Evolutionary conservation across 2,329 filamentous ascomycete species (phyloP), one percentile per base, ranked within the genome.

Genomic region (Dactylellina parvicollis): DNA sequence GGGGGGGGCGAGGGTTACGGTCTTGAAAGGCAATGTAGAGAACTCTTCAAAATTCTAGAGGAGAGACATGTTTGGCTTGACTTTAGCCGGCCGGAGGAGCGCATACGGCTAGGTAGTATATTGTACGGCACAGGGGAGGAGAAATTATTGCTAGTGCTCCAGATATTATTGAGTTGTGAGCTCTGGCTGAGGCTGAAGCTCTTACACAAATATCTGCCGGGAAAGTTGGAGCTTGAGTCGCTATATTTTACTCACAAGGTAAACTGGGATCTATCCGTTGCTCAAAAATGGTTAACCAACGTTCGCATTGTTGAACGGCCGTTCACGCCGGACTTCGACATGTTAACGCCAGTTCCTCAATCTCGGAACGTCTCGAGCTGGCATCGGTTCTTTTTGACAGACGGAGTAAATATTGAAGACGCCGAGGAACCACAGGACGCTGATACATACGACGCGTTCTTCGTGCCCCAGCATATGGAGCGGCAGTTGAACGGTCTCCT

Each of bases 41-140:
- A 87, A 2, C 81, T 92, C 16, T 84, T 92, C 47, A 87, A 87
- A 78, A 85, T 89, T 8, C 83, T 92, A 46, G 86, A 85, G 0
- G 82, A 86, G 5, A 84, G 87, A 60, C 88, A 89, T 64, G 85
- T 90, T 47, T 92, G 90, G 90, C 85, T 90, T 56, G 89, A 92
- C 79, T 90, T 92, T 75, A 89, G 88, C 18, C 84, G 88, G 30
- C 87, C 92, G 4, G 89, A 92, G 78, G 92, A 89, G 89, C 85
- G 90, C 36, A 89, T 92, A 67, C 84, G 89, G 10, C 82, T 92
- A 0, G 90, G 90, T 4, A 89, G 91, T 80, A 84, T 92, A 42
- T 80, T 92, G 1, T 92, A 82, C 56, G 86, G 87, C 75, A 81
- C 86, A 28, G 85, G 84, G 24, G 86, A 88, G 66, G 87, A 90